Evolutionary conservation across 345 rosid species (phyloP).

Genomic region (Salix brachista): DNA sequence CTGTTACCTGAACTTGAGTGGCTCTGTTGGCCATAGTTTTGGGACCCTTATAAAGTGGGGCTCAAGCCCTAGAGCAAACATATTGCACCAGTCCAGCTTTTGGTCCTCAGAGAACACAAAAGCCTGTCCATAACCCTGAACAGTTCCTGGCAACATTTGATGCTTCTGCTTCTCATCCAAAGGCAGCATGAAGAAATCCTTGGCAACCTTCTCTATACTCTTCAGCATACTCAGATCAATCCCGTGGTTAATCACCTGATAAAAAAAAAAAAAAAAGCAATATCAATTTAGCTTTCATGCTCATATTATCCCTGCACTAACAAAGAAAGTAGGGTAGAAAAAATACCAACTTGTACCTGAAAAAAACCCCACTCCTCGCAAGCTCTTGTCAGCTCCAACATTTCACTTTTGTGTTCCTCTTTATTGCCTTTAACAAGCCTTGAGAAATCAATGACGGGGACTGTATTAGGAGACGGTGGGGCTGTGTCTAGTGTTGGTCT

Average conservation of each 20-base stretch:
- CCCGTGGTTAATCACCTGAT: constrained; percentile 78
- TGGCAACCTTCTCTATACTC: constrained; percentile 62
- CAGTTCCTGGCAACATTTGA: constrained; percentile 85
- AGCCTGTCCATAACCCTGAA: constrained; percentile 96
- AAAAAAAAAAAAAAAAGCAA: not conserved
- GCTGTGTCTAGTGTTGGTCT: constrained; percentile 40
- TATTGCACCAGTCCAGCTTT: constrained; percentile 97
- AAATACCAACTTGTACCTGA: constrained; percentile 44
- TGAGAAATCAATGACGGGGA: constrained; percentile 72
- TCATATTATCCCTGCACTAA: not conserved
- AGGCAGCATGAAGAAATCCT: constrained; percentile 76
- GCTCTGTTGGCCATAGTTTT: constrained; percentile 73
- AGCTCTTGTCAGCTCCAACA: constrained; percentile 53
- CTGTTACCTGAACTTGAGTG: constrained; percentile 63
- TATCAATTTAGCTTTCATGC: not conserved
- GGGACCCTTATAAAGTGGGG: constrained; percentile 72
- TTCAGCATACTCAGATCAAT: constrained; percentile 53
- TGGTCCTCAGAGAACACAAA: constrained; percentile 91
- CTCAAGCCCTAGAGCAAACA: constrained; percentile 88
- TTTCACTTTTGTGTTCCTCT: constrained; percentile 37
- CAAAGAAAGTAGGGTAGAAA: not conserved
- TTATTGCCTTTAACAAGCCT: constrained; percentile 39
- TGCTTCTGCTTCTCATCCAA: constrained; percentile 76
- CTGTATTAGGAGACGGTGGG: constrained; percentile 22
- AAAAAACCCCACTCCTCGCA: constrained; percentile 95